A percentile compares a stretch with the other conserved stretches of the same genome.
Evolutionary conservation across 495 filamentous ascomycete species (phyloP).

Genomic region (Tuber calosporum): DNA sequence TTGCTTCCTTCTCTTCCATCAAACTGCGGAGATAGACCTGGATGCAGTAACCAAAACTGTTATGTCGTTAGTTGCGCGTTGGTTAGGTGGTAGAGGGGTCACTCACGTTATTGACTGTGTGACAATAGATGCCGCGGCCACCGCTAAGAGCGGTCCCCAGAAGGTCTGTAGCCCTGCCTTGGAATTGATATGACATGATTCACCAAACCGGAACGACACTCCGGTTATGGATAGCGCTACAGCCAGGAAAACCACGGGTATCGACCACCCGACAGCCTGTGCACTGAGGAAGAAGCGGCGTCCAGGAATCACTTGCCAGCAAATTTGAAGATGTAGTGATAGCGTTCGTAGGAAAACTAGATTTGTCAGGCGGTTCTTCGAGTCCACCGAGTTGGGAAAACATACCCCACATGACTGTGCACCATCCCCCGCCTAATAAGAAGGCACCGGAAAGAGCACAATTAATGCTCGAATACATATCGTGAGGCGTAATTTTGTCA

Average conservation of each 20-base stretch:
- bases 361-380: slow-evolving; percentile 11
- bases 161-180: slow-evolving; percentile 70
- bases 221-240: slow-evolving; percentile 76
- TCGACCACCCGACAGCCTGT: slow-evolving; percentile 70
- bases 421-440: slow-evolving; percentile 75
- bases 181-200: slow-evolving; percentile 87
- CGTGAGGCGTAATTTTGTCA: slow-evolving; percentile 85
- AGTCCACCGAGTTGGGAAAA: slow-evolving; percentile 2
- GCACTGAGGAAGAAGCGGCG: slow-evolving; percentile 84
- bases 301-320: slow-evolving; percentile 89
- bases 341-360: slow-evolving; percentile 76
- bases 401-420: slow-evolving; percentile 71
- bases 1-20: slow-evolving; percentile 58
- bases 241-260: slow-evolving; percentile 65
- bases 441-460: slow-evolving; percentile 87
- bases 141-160: slow-evolving; percentile 80
- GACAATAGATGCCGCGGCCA: slow-evolving; percentile 68
- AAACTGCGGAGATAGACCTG: slow-evolving; percentile 83
- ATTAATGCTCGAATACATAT: slow-evolving; percentile 71
- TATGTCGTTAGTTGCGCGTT: neutral
- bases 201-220: slow-evolving; percentile 86
- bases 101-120: slow-evolving; percentile 58
- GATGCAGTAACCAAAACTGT: slow-evolving; percentile 86
- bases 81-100: slow-evolving; percentile 40
- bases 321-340: slow-evolving; percentile 93